Base-by-base conservation (phyloP, 306 rosid genomes). In the Malus fusca region DNA sequence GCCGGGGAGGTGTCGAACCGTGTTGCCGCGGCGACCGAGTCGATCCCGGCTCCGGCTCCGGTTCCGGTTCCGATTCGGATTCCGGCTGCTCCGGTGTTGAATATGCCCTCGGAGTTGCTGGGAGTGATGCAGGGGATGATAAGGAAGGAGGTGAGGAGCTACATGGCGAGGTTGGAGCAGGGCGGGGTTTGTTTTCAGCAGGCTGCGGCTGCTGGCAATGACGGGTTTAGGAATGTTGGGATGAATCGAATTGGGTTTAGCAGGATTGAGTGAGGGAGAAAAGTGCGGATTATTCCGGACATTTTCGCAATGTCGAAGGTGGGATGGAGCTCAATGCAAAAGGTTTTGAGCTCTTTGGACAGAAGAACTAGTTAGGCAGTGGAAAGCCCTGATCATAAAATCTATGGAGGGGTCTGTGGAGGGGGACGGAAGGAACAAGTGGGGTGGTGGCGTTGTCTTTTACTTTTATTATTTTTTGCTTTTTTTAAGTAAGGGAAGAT, bases 51-150 rank as follows among this genome's bases (percentile, higher is more conserved):
- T 1, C 79, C 71, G 12, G 52, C 22, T 52, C 56, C 40, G 48
- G 40, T 4, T 5, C 63, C 80, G 30, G 44, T 59, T 44, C 22
- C 70, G 72, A 42, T 26, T 28, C 30, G 0, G 30, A 28, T 67
- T 31, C 13, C 79, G 28, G 40, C 18, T 8, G 35, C 15, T 56
- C 70, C 48, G 70, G 35, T 30, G 60, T 53, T 25, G 70, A 74
- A 23, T 21, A 19, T 62, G 8, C 70, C 78, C 18, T 75, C 75
- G 4, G 98, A 92, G 84, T 79, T 96, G 64, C 25, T 92, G 76
- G 82, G 66, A 55, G 97, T 90, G 88, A 89, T 96, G 96, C 98
- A 96, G 77, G 98, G 91, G n/a, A 96, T 96, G 99, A 92, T 96
- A 79, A 87, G 79, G 80, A 83, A 71, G 40, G 99, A 96, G 81